These are phyloP conservation scores for Tolypocladium amazonense DNA, from an alignment of 2,329 filamentous ascomycete genomes.

Conservation along the genomic window DNA sequence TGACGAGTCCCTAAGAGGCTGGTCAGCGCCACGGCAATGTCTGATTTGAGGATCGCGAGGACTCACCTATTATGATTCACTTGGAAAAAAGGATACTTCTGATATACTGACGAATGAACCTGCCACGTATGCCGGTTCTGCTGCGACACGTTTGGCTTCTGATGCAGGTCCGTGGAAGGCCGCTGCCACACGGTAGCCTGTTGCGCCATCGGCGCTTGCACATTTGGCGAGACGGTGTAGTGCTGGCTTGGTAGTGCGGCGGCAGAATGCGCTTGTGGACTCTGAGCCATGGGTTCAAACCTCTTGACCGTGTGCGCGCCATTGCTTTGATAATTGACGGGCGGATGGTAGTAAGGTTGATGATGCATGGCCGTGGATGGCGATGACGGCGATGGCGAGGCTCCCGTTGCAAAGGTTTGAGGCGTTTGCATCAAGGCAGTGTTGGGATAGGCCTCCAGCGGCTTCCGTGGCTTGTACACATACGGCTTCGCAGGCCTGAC, in stretches of 20 bases:
- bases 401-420: conserved; percentile 13
- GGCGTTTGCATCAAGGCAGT: conserved; percentile 12
- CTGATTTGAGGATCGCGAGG: not conserved
- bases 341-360: conserved; percentile 4
- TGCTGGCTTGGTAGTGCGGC: not conserved
- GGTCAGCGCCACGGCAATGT: conserved; percentile 6
- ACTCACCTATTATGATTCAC: conserved; percentile 47
- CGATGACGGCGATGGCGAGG: conserved; percentile 3
- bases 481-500: conserved; percentile 36
- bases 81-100: conserved; percentile 49
- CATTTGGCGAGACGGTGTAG: not conserved
- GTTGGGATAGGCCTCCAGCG: conserved; percentile 14
- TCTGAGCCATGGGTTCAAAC: conserved; percentile 9
- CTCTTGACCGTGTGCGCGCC: conserved; percentile 6
- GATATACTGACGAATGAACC: conserved; percentile 30
- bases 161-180: conserved; percentile 1
- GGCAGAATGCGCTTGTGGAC: conserved; percentile 3
- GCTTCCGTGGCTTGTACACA: conserved; percentile 38
- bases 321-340: not conserved
- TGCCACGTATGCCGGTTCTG: conserved; percentile 21
- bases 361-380: conserved; percentile 3
- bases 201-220: not conserved
- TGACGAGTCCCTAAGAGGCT: conserved; percentile 33
- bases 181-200: not conserved
- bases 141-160: conserved; percentile 2